A percentile compares a stretch with the other conserved stretches of the same genome.
Conservation (phyloP, 2,329 filamentous ascomycete species). For the Phaeosphaeriaceae sp. region DNA sequence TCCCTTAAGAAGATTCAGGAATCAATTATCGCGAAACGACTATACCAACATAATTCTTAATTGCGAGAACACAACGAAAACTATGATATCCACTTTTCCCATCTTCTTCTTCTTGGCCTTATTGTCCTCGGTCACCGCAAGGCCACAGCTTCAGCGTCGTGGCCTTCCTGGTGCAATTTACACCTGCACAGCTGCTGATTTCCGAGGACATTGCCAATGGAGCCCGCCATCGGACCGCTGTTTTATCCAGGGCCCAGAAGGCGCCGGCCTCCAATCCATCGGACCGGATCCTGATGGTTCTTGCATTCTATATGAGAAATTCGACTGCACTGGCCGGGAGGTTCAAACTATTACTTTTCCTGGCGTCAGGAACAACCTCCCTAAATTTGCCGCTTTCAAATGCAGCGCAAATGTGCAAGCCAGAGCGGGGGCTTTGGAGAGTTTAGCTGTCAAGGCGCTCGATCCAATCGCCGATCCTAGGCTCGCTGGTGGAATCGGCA, state of each 20-base stretch:
- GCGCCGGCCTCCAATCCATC: constrained; percentile 31
- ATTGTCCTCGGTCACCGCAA: constrained; percentile 15
- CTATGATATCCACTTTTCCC: constrained; percentile 9
- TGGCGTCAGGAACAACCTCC: constrained; percentile 24
- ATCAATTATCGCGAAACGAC: constrained; percentile 5
- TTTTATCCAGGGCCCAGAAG: constrained; percentile 31
- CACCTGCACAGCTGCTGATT: constrained; percentile 36
- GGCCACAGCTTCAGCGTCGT: constrained; percentile 27
- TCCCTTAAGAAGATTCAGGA: neutral
- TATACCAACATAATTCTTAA: constrained; percentile 7
- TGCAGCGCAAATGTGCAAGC: constrained; percentile 25
- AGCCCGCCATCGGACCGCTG: constrained; percentile 28
- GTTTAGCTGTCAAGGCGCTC: constrained; percentile 3
- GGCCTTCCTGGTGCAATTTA: constrained; percentile 46
- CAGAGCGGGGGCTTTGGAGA: constrained; percentile 1
- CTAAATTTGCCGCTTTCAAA: constrained; percentile 31
- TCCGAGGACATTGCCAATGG: constrained; percentile 40
- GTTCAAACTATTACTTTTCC: constrained; percentile 34
- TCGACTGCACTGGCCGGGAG: constrained; percentile 26
- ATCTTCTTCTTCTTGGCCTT: constrained; percentile 17
- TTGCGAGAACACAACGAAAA: neutral
- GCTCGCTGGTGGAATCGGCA: constrained; percentile 33
- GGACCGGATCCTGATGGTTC: constrained; percentile 40
- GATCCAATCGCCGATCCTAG: constrained; percentile 15
- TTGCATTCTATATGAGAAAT: constrained; percentile 33